Conservation (phyloP, 164 flowering plant species). For the grape (Vitis vinifera) region ASM3070453v1 NC_081810.1:23300501-23301000, state of each 20-base stretch:
- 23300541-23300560: constrained; percentile 19
- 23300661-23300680: constrained; percentile 15
- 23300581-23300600: constrained; percentile 15
- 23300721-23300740: constrained; percentile 21
- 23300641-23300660: constrained; percentile 16
- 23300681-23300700: constrained; percentile 28
- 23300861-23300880: constrained; percentile 70
- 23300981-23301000: background rate
- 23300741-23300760: constrained; percentile 30
- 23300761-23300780: background rate
- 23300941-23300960: constrained; percentile 41
- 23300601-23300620: constrained; percentile 29
- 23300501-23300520: constrained; percentile 23
- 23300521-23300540: constrained; percentile 18
- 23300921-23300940: constrained; percentile 48
- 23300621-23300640: constrained; percentile 33
- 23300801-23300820: background rate
- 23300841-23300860: constrained; percentile 68
- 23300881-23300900: constrained; percentile 57
- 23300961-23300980: background rate
- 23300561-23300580: constrained; percentile 23
- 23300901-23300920: constrained; percentile 47
- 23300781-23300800: background rate
- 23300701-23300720: constrained; percentile 21
- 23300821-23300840: background rate